Conservation (phyloP, 306 rosid genomes). For the Fragaria nilgerrensis region DNA sequence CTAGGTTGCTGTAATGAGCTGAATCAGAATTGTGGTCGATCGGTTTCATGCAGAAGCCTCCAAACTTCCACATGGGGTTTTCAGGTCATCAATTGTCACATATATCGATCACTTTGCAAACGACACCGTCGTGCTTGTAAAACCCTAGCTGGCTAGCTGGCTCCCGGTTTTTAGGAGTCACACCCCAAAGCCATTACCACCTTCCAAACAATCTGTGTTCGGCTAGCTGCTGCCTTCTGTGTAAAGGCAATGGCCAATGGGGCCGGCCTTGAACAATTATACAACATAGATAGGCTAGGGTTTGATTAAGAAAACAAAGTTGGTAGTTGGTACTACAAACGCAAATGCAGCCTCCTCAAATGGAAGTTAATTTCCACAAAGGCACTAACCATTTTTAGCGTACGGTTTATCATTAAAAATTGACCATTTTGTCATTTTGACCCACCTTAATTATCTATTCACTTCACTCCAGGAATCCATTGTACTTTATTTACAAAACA, state of each 20-base stretch:
- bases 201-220: background rate
- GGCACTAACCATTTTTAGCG: background rate
- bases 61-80: background rate
- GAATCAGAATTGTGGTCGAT: background rate
- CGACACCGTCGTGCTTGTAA: background rate
- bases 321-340: background rate
- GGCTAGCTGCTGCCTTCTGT: too few relatives aligned
- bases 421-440: background rate
- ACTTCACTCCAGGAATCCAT: background rate
- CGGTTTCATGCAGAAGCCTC: background rate
- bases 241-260: background rate
- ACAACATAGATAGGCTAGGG: background rate
- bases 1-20: background rate
- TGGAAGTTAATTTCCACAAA: background rate
- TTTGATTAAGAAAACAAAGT: background rate
- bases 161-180: slow-evolving; percentile 4
- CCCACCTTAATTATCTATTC: too few relatives aligned
- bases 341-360: background rate
- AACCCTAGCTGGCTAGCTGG: background rate
- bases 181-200: background rate
- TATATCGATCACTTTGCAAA: background rate
- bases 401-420: background rate
- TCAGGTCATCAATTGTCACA: background rate
- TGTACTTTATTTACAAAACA: background rate
- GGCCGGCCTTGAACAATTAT: background rate